Percentiles rank a stretch among this genome's conserved stretches.
These are phyloP conservation scores for Cordia subcordata DNA, from an alignment of 257 asterid species.

Conservation along the genomic window DNA sequence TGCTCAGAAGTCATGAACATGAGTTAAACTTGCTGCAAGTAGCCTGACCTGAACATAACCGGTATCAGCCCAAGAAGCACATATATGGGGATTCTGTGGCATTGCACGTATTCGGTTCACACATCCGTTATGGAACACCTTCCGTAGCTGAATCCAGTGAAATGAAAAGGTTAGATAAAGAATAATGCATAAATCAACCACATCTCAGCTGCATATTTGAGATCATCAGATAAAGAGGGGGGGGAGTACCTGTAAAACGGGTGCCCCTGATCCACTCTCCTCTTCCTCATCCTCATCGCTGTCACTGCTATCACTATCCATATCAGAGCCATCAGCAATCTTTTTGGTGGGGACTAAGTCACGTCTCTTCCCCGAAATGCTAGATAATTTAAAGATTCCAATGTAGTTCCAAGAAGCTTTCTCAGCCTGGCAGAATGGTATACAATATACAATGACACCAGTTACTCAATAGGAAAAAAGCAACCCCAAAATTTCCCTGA, in stretches of 20 bases:
- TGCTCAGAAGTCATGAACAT: not conserved
- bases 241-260: constrained; percentile 58
- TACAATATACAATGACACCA: not conserved
- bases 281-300: constrained; percentile 60
- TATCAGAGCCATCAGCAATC: constrained; percentile 51
- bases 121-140: constrained; percentile 72
- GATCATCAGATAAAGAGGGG: not conserved
- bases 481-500: not conserved
- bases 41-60: constrained; percentile 81
- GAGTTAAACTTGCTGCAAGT: constrained; percentile 5
- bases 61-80: constrained; percentile 88
- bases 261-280: constrained; percentile 43
- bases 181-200: not conserved
- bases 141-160: constrained; percentile 46
- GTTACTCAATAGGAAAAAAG: not conserved
- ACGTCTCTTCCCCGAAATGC: constrained; percentile 83
- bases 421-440: constrained; percentile 54
- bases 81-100: constrained; percentile 82
- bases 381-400: constrained; percentile 63
- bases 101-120: constrained; percentile 88
- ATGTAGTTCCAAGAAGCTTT: constrained; percentile 62
- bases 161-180: constrained; percentile 10
- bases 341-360: constrained; percentile 53
- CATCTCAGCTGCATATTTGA: not conserved
- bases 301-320: constrained; percentile 80